A percentile compares a stretch with the other conserved stretches of the same genome.
phyloP scores from a whole-genome alignment of 2,329 filamentous ascomycete genomes.

The Calonectria hawksworthii region DNA sequence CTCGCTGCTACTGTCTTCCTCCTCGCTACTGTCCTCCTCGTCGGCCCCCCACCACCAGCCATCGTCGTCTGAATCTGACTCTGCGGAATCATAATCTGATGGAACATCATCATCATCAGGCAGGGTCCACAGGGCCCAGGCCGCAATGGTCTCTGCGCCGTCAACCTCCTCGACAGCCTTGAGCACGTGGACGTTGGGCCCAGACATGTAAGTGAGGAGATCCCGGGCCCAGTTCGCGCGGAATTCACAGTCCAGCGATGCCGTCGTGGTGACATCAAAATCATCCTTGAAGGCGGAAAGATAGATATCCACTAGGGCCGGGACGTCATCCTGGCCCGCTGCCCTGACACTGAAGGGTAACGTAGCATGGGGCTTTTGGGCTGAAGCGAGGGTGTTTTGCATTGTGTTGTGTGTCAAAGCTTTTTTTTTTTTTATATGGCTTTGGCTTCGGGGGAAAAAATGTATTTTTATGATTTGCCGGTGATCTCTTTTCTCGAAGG shows the following conservation, averaged over 20 bases:
- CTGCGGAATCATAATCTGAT: background rate
- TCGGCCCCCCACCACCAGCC: background rate
- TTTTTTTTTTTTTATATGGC: no score
- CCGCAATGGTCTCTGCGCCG: background rate
- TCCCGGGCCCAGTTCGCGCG: slow-evolving; percentile 11
- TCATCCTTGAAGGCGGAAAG: slow-evolving; percentile 9
- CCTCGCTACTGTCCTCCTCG: background rate
- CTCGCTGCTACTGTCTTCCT: background rate
- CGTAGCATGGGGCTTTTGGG: background rate
- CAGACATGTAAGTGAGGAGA: background rate
- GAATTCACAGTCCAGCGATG: background rate
- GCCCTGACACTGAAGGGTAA: background rate
- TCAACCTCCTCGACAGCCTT: background rate
- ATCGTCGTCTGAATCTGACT: background rate
- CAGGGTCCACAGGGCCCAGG: slow-evolving; percentile 8
- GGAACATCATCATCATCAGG: background rate
- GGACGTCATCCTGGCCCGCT: slow-evolving; percentile 5
- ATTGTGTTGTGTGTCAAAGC: slow-evolving; percentile 4
- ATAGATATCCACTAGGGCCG: slow-evolving; percentile 17
- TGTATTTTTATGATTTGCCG: background rate
- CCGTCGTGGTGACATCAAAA: background rate
- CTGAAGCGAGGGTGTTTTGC: background rate
- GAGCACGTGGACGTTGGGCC: slow-evolving; percentile 2
- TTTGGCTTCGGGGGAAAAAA: background rate
- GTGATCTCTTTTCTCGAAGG: background rate